Evolutionary conservation across 2,329 filamentous ascomycete species (phyloP).

Genomic region (Stemphylium lycopersici): DNA sequence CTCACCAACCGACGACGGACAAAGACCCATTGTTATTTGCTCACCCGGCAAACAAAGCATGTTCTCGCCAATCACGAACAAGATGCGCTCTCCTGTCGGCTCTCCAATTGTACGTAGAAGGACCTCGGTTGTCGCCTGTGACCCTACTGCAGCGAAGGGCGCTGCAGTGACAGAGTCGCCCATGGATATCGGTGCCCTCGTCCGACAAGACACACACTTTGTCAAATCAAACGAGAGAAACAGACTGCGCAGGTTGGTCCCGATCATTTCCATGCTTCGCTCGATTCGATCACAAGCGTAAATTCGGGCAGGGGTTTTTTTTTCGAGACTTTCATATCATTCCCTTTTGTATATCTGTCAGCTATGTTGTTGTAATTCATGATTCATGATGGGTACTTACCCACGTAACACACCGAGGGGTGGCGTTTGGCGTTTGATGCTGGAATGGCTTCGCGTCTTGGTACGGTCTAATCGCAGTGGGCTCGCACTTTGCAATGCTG

Average conservation of each 20-base stretch:
- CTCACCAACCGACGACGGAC: constrained; percentile 19
- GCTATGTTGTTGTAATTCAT: constrained; percentile 1
- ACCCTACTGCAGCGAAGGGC: constrained; percentile 21
- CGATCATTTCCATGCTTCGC: constrained; percentile 19
- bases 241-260: constrained; percentile 21
- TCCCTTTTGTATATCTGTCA: not conserved
- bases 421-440: constrained; percentile 8
- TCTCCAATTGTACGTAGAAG: constrained; percentile 29
- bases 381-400: not conserved
- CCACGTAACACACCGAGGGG: not conserved
- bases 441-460: not conserved
- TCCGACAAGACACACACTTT: constrained; percentile 27
- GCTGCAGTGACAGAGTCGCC: constrained; percentile 14
- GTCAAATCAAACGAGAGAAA: constrained; percentile 26
- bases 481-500: constrained; percentile 3
- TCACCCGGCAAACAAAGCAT: constrained; percentile 26
- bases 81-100: constrained; percentile 29
- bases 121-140: constrained; percentile 26
- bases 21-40: constrained; percentile 31
- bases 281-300: constrained; percentile 12
- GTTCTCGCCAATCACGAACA: constrained; percentile 27
- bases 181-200: constrained; percentile 14
- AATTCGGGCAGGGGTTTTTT: not conserved
- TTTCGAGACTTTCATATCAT: not conserved
- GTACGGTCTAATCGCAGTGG: constrained; percentile 2